phyloP scores from a whole-genome alignment of 2,329 filamentous ascomycete species.

The Niveomyces coronatus region DNA sequence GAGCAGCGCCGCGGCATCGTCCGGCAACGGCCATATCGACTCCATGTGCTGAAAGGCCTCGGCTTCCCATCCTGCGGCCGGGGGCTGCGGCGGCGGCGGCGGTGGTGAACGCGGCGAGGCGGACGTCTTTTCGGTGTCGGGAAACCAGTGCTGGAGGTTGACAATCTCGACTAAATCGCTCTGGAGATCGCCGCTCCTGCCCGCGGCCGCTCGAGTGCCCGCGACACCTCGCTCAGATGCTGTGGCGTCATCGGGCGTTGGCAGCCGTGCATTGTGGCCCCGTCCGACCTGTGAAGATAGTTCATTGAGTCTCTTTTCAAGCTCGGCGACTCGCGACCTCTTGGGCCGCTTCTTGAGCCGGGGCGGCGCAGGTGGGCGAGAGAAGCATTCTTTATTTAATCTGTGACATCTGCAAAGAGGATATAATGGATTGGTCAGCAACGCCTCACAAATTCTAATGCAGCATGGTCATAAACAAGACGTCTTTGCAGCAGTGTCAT shows the following conservation, averaged over 20 bases:
- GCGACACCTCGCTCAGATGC: conserved; percentile 3
- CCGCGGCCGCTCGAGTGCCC: conserved; percentile 8
- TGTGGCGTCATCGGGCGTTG: conserved; percentile 8
- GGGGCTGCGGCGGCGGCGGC: too few relatives aligned
- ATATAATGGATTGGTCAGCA: too few relatives aligned
- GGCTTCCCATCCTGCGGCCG: conserved; percentile 14
- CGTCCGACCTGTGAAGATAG: conserved; percentile 29
- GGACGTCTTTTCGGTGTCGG: conserved; percentile 10
- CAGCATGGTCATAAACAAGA: too few relatives aligned
- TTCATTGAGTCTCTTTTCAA: conserved; percentile 40
- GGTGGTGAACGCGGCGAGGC: conserved; percentile 1
- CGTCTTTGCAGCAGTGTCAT: too few relatives aligned
- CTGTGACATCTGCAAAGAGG: conserved; percentile 41
- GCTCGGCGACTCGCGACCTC: conserved; percentile 38
- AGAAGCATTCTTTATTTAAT: conserved; percentile 35
- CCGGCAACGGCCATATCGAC: conserved; percentile 30
- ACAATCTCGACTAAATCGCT: conserved; percentile 11
- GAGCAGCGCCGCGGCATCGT: conserved; percentile 32
- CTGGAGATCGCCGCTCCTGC: conserved; percentile 4
- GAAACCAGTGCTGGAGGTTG: conserved; percentile 27
- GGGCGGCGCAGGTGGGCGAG: conserved; percentile 37
- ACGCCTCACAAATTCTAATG: too few relatives aligned
- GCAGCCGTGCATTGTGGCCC: conserved; percentile 10
- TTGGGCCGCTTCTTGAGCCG: conserved; percentile 36
- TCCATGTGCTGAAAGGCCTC: conserved; percentile 16